Evolutionary conservation across 768 basidiomycete species (phyloP), one percentile per base, ranked within the genome.

Genomic region (Dacryopinax primogenitus): DNA sequence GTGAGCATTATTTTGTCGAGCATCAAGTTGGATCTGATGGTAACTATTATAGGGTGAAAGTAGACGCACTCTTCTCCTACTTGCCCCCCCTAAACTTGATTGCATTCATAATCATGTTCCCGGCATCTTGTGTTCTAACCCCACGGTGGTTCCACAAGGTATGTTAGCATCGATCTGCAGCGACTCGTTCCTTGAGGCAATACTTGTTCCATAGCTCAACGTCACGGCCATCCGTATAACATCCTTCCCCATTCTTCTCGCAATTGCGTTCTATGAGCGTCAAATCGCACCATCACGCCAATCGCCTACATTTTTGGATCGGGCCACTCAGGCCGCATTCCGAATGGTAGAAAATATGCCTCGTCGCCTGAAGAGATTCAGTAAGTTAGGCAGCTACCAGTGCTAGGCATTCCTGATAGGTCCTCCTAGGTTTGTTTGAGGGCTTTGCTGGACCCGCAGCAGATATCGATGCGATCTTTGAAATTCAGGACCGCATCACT

Each of bases 91-190:
- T 98, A 71, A 99, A 98, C 74, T 75, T 97, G 4, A 67, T 94
- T 44, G 96, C 95, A 0, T 77, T 98, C 15, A 84, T 84, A 63
- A 78, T 95, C 68, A 87, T 99, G 82, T 79, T 93, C 67, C 93
- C 96, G 1, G 80, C 88, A 23, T 89, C 86, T 68, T 93, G 89
- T 73, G 75, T 92, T 63, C 78, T 96, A n/a, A 82, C 81, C 6
- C 92, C 93, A n/a, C 81, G 95, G 64, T 97, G 92, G 92, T 97
- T 98, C 73, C 95, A 98, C 73, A 97, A 97, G 78, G 89, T 88
- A 71, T 63, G 72, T 68, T n/a, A 30, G 6, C 6, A 32, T 33
- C 4, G 67, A 66, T 45, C 68, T 33, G 61, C 45, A 62, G 45
- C 70, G 64, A 68, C 70, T 35, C 63, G 71, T n/a, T 67, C 67